Evolutionary conservation across 169 alveolate species (phyloP), one percentile per base, ranked within the genome.

Genomic region (Plasmodium vivax): DNA sequence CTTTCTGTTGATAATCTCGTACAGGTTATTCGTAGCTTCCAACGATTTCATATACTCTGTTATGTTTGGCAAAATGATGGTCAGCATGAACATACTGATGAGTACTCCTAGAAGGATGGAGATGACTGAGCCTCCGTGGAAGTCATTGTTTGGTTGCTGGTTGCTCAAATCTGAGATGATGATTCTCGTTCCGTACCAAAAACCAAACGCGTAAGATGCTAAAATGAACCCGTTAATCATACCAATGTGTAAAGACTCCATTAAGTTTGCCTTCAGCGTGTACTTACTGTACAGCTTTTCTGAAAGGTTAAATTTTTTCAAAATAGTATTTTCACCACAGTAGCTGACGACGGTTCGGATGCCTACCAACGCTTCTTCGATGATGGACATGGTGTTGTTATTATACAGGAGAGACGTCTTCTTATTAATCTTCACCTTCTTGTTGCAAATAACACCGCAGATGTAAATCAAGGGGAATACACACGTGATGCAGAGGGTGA

Each of bases 141-240:
- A 91, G 32, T 75, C 82, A 16, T 5, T 43, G 1, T 32, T 30
- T 0, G 58, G 58, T 1, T 45, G 19, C 5, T 30, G 62, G 12
- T 77, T 91, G 1, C 32, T 47, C 27, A 84, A 34, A 30, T 58
- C 81, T 19, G 68, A 51, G 16, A 90, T 84, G 30, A 94, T 83
- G 30, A 94, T 80, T 77, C 94, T 87, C 43, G 95, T 85, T 30
- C 95, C 95, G 77, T 94, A 94, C 96, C 96, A 94, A 87, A 94
- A 94, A 56, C 95, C 93, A 19, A 94, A 82, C 19, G 95, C 95
- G 72, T 94, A 94, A 27, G 95, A 32, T 23, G 90, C 87, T 77
- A 72, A 94, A 27, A 91, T 73, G 54, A 90, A 88, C n/a, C 88
- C 84, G 36, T 82, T 87, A 10, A 93, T 94, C 41, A 82, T 73